Percentiles rank a stretch among this genome's conserved stretches.
These are phyloP conservation scores for Cyclanthera cordifolia DNA, from an alignment of 306 rosid species.

Conservation along the genomic window DNA sequence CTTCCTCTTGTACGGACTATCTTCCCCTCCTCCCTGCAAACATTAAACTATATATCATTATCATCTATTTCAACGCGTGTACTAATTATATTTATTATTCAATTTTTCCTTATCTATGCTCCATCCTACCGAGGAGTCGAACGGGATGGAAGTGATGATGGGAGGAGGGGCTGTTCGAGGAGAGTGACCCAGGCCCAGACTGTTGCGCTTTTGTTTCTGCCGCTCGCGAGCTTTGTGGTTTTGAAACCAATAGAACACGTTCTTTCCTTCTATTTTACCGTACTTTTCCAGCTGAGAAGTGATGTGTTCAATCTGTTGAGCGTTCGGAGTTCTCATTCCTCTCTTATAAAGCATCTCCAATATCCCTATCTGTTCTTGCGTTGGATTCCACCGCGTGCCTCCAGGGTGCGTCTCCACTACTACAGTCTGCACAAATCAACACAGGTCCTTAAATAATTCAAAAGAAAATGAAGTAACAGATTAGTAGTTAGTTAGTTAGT, in stretches of 20 bases:
- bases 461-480: too few relatives aligned
- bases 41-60: not conserved
- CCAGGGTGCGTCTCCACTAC: constrained; percentile 65
- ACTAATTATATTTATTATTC: too few relatives aligned
- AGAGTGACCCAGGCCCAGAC: constrained; percentile 44
- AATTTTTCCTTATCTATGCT: too few relatives aligned
- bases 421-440: not conserved
- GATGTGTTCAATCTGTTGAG: constrained; percentile 82
- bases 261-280: constrained; percentile 93
- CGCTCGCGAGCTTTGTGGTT: constrained; percentile 95
- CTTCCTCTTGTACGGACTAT: constrained; percentile 68
- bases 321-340: constrained; percentile 93
- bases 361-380: constrained; percentile 93
- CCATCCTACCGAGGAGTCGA: constrained; percentile 5
- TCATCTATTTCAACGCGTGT: too few relatives aligned
- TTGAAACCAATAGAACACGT: constrained; percentile 95
- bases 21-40: constrained; percentile 35
- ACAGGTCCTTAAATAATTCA: not conserved
- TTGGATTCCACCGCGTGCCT: constrained; percentile 94
- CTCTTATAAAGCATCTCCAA: constrained; percentile 71
- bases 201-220: constrained; percentile 79
- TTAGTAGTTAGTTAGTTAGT: too few relatives aligned
- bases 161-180: constrained; percentile 33
- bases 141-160: constrained; percentile 18
- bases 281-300: constrained; percentile 63